Conservation (phyloP, 2,329 filamentous ascomycete species). For the Pseudopyrenochaeta lycopersici region DNA sequence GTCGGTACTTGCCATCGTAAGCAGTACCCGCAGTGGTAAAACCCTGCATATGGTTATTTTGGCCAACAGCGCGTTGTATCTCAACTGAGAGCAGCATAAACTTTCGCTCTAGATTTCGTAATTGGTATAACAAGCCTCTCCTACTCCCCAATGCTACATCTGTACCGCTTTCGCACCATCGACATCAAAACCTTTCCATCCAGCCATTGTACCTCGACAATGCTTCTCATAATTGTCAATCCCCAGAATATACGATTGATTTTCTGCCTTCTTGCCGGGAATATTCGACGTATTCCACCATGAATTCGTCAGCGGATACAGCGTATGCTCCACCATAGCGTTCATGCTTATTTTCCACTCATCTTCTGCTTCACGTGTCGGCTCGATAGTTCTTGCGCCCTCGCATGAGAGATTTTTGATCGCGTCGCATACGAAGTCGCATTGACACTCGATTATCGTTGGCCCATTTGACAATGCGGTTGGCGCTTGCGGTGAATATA, state of each 20-base stretch:
- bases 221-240: background rate
- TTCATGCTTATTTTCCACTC: background rate
- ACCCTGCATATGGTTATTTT: no score
- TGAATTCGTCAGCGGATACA: background rate
- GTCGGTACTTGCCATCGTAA: no score
- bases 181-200: no score
- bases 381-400: background rate
- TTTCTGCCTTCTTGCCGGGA: background rate
- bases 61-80: no score
- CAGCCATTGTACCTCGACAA: background rate
- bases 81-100: no score
- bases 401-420: background rate
- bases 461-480: constrained; percentile 56
- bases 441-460: constrained; percentile 40
- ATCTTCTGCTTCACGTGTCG: background rate
- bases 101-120: no score
- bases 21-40: no score
- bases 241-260: background rate
- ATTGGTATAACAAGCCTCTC: no score
- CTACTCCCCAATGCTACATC: no score
- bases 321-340: background rate
- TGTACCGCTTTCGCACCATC: no score
- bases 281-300: background rate
- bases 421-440: background rate
- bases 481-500: constrained; percentile 55